Evolutionary conservation across 371 early-diverging fungal species (phyloP).

Genomic region (Mucor lusitanicus): DNA sequence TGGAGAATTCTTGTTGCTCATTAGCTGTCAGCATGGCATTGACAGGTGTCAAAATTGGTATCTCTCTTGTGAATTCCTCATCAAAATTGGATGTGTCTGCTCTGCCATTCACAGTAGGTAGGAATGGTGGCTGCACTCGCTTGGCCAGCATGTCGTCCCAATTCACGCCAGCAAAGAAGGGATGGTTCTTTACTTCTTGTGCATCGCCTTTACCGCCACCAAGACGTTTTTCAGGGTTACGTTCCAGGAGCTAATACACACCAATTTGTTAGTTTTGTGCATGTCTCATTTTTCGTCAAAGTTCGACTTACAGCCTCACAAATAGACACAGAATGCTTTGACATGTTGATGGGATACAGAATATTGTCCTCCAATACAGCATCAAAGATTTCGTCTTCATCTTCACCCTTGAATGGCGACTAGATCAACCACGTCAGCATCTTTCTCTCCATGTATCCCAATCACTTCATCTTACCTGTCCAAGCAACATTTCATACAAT

Average conservation of each 20-base stretch:
- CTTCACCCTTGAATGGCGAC: constrained; percentile 90
- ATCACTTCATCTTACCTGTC: constrained; percentile 45
- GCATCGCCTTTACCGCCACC: constrained; percentile 82
- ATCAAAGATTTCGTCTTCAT: constrained; percentile 93
- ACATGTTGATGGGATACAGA: constrained; percentile 85
- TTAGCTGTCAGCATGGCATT: constrained; percentile 69
- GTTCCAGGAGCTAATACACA: constrained; percentile 70
- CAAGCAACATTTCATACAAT: constrained; percentile 96
- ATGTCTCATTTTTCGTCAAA: not conserved
- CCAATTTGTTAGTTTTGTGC: not conserved
- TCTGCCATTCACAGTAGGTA: constrained; percentile 74
- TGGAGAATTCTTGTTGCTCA: constrained; percentile 87
- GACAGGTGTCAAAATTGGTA: constrained; percentile 87
- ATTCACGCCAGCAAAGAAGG: constrained; percentile 88
- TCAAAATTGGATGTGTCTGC: constrained; percentile 95
- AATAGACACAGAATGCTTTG: constrained; percentile 82
- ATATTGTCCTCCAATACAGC: constrained; percentile 90
- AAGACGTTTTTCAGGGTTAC: constrained; percentile 81
- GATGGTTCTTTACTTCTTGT: constrained; percentile 89
- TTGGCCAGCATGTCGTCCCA: constrained; percentile 88
- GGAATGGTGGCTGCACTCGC: constrained; percentile 82
- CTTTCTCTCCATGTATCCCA: not conserved
- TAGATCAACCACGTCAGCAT: constrained; percentile 25
- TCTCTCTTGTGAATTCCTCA: constrained; percentile 88
- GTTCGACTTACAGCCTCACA: constrained; percentile 65